Base-by-base conservation (phyloP, 768 basidiomycete species). In the Thelephora aurantiotincta region DNA sequence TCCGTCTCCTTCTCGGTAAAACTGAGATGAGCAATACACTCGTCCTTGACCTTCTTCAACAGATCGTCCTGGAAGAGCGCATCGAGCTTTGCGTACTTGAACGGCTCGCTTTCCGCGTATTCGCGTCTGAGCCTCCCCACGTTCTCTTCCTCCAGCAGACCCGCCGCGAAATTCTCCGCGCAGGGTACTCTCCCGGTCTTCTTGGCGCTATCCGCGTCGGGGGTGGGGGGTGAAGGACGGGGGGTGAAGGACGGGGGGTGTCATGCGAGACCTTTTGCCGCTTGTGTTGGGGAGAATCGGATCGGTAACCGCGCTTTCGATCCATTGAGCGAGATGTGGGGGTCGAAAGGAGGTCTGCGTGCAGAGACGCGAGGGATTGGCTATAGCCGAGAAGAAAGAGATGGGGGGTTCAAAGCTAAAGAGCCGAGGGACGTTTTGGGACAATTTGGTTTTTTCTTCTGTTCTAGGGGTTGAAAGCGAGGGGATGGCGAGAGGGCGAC, bases 1-100 rank as follows among this genome's bases (percentile, higher is more conserved):
- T 98, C 94, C 2, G 94, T 98, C 71, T 97, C 88, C 67, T 96
- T 98, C 68, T 91, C 82, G 2, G 83, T 75, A 60, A 93, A 91
- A 61, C 71, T 80, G 51, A 93, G 73, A 57, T 90, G 77, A 45
- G 68, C 65, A 48, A 85, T 63, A 55, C 86, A 88, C 62, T 93
- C 90, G 56, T 90, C 82, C 65, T 87, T 84, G 50, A 90, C 90
- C 30, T 73, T 72, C 56, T 71, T 69, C 30, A 97, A 71, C 22
- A 98, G 72, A 6, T 82, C 82, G 54, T 92, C 82, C 56, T 83
- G 79, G 63, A 97, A 85, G 16, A 97, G 71, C 55, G 80, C 76
- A 44, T 83, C 78, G 47, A 96, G 73, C 45, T 88, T 70, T 14
- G 78, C 78, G 65, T 93, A 80, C 63, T 83, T 86, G 74, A 81